These are phyloP conservation scores for Hypoxylon sp. DNA, from an alignment of 2,329 filamentous ascomycete genomes.

Conservation along the genomic window DNA sequence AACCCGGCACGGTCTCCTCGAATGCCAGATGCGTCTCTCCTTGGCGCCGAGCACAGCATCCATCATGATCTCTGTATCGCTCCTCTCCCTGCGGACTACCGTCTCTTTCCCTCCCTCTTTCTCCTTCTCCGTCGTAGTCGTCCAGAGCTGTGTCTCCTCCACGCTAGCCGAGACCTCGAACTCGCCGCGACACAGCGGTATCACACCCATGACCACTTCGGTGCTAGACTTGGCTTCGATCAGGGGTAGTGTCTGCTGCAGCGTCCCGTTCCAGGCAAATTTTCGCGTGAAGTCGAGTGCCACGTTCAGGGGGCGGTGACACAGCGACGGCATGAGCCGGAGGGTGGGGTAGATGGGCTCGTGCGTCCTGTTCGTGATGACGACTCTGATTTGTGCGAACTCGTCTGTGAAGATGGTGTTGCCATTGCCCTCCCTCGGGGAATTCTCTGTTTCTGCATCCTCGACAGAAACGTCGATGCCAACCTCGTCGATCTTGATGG, in stretches of 20 bases:
- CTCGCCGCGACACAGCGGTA: conserved; percentile 80
- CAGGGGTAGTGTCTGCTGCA: conserved; percentile 79
- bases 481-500: conserved; percentile 83
- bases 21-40: conserved; percentile 75
- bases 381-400: conserved; percentile 78
- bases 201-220: conserved; percentile 76
- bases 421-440: conserved; percentile 12
- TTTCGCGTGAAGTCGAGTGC: conserved; percentile 86
- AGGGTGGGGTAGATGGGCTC: conserved; percentile 78
- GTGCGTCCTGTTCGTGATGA: conserved; percentile 78
- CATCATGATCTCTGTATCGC: conserved; percentile 68
- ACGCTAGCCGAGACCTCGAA: conserved; percentile 86
- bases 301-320: conserved; percentile 76
- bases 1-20: conserved; percentile 67
- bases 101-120: not conserved
- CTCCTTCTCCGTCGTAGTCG: conserved; percentile 42
- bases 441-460: conserved; percentile 23
- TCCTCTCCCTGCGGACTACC: conserved; percentile 50
- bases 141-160: conserved; percentile 78
- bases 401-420: conserved; percentile 63
- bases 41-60: conserved; percentile 69
- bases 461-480: conserved; percentile 73
- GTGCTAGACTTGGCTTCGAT: conserved; percentile 70
- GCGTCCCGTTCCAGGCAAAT: conserved; percentile 84
- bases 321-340: conserved; percentile 80